Percentiles rank a stretch among this genome's conserved stretches.
These are phyloP conservation scores for Aspergillus sclerotiicarbonarius DNA, from an alignment of 495 filamentous ascomycete species.

Conservation along the genomic window DNA sequence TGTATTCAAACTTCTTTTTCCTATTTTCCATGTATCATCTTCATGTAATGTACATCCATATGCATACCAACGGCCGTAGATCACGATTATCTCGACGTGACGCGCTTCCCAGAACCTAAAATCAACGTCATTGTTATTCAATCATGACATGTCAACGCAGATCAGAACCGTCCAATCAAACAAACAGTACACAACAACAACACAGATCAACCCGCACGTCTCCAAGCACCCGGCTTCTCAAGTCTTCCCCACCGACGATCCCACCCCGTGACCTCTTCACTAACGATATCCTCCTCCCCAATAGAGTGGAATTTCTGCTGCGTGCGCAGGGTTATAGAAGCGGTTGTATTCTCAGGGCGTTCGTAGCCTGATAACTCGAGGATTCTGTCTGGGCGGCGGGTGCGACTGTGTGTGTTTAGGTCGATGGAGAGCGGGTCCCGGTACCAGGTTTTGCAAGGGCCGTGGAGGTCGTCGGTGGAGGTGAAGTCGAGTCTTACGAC, in stretches of 20 bases:
- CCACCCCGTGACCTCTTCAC: constrained; percentile 34
- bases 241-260: constrained; percentile 38
- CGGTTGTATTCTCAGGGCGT: constrained; percentile 35
- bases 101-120: too few species aligned
- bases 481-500: constrained; percentile 55
- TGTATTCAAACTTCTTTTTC: too few species aligned
- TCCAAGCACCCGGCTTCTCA: constrained; percentile 35
- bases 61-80: too few species aligned
- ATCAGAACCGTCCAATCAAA: background rate
- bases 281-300: constrained; percentile 12
- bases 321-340: constrained; percentile 34
- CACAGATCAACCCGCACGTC: constrained; percentile 24
- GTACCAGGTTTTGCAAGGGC: constrained; percentile 34
- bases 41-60: too few species aligned
- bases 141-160: background rate
- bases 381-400: constrained; percentile 6
- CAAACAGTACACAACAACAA: too few species aligned
- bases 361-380: constrained; percentile 43
- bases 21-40: too few species aligned
- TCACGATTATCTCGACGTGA: too few species aligned
- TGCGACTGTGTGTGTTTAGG: constrained; percentile 6
- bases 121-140: too few species aligned
- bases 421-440: constrained; percentile 29
- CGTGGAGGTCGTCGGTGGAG: constrained; percentile 43
- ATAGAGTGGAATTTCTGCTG: constrained; percentile 32